A percentile compares a stretch with the other conserved stretches of the same genome.
phyloP scores from a whole-genome alignment of 768 basidiomycete genomes.

The Mycena vitilis region DNA sequence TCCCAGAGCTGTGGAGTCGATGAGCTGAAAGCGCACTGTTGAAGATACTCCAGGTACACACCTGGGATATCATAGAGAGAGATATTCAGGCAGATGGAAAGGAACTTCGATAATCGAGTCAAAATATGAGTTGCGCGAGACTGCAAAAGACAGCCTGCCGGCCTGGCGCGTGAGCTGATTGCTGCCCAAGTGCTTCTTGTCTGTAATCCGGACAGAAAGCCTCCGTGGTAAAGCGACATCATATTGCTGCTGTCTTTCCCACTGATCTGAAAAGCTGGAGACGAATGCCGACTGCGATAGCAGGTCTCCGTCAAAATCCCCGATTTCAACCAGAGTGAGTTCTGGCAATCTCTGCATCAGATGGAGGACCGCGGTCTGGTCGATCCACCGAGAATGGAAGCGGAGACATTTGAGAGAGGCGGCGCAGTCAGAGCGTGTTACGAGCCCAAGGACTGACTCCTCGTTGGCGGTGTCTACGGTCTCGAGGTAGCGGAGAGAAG shows the following conservation, averaged over 20 bases:
- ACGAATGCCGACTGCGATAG: neutral
- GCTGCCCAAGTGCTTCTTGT: neutral
- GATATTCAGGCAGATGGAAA: too few relatives aligned
- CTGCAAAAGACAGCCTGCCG: too few relatives aligned
- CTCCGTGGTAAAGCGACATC: too few relatives aligned
- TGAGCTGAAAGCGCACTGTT: too few relatives aligned
- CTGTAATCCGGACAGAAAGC: neutral
- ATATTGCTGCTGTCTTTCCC: neutral
- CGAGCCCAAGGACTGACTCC: constrained; percentile 2
- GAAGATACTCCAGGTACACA: too few relatives aligned
- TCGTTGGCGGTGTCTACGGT: constrained; percentile 6
- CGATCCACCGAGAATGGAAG: neutral
- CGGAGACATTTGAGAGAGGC: neutral
- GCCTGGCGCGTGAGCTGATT: too few relatives aligned
- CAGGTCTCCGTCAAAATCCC: constrained; percentile 5
- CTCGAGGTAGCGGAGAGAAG: constrained; percentile 5
- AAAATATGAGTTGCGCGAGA: too few relatives aligned
- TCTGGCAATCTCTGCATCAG: neutral
- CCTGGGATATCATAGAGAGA: too few relatives aligned
- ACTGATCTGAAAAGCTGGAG: neutral
- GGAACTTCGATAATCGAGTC: too few relatives aligned
- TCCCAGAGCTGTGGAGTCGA: too few relatives aligned
- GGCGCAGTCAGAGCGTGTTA: constrained; percentile 23
- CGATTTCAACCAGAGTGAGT: constrained; percentile 4
- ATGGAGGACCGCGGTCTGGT: neutral